These are phyloP conservation scores for Primulina eburnea DNA, from an alignment of 257 asterid genomes.

Conservation along the genomic window DNA sequence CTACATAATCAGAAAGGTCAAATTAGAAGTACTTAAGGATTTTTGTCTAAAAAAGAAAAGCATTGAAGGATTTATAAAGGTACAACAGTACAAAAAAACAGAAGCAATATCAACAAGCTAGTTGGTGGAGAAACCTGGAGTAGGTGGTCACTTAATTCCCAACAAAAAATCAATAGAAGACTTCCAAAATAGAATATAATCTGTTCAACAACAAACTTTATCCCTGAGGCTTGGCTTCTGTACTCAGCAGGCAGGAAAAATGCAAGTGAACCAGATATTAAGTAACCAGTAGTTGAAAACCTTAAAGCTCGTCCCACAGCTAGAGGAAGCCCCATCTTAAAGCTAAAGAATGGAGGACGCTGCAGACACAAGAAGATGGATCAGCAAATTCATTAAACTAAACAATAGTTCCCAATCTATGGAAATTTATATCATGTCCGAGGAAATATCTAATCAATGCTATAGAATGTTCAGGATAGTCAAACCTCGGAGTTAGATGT, in stretches of 20 bases:
- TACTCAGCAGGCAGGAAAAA: constrained; percentile 47
- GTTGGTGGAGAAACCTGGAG: constrained; percentile 58
- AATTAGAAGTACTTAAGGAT: not conserved
- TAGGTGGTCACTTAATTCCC: constrained; percentile 80
- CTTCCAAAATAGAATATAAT: constrained; percentile 55
- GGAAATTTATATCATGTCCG: constrained; percentile 8
- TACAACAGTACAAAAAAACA: not conserved
- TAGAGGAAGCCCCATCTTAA: constrained; percentile 76
- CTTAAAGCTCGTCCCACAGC: constrained; percentile 58
- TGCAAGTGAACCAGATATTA: constrained; percentile 44
- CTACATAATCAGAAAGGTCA: not conserved
- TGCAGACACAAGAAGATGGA: constrained; percentile 36
- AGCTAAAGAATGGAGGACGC: constrained; percentile 93
- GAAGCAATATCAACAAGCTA: not conserved
- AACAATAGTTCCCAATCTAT: constrained; percentile 4
- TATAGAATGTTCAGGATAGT: constrained; percentile 4
- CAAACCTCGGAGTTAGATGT: constrained; percentile 1
- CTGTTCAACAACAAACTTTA: constrained; percentile 56
- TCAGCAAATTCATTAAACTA: constrained; percentile 27
- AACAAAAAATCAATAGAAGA: constrained; percentile 65
- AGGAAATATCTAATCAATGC: constrained; percentile 17
- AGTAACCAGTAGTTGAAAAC: constrained; percentile 58
- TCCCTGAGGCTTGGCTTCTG: constrained; percentile 41
- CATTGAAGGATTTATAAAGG: constrained; percentile 2
- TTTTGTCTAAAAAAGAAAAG: not conserved